phyloP scores from a whole-genome alignment of 768 basidiomycete species.

The Suillus variegatus region DNA sequence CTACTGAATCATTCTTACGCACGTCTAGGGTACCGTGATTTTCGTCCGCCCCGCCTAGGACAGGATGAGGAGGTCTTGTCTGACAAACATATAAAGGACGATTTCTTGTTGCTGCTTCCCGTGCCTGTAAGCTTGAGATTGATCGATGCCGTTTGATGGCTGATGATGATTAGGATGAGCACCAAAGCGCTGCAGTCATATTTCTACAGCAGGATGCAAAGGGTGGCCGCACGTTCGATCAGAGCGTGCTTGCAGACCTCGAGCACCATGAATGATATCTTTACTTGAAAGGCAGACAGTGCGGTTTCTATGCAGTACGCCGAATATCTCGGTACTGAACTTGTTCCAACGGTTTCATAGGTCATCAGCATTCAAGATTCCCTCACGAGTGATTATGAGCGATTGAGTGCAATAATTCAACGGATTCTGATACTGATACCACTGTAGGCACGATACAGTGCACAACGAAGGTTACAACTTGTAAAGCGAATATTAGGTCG shows the following conservation, averaged over 20 bases:
- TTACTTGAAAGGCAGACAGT: slow-evolving; percentile 58
- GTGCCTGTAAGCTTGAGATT: slow-evolving; percentile 53
- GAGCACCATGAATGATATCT: slow-evolving; percentile 78
- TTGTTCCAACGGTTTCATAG: slow-evolving; percentile 26
- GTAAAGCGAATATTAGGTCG: background rate
- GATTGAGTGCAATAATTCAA: slow-evolving; percentile 34
- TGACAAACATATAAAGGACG: slow-evolving; percentile 62
- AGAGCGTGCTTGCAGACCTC: slow-evolving; percentile 55
- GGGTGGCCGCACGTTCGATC: slow-evolving; percentile 50
- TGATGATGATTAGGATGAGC: slow-evolving; percentile 23
- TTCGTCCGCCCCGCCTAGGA: slow-evolving; percentile 70
- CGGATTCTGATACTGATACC: background rate
- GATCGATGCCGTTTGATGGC: too few species aligned
- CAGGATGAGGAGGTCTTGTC: slow-evolving; percentile 79
- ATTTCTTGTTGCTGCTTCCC: slow-evolving; percentile 52
- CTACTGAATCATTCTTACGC: too few species aligned
- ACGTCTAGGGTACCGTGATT: slow-evolving; percentile 68
- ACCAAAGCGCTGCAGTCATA: slow-evolving; percentile 15
- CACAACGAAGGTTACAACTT: background rate
- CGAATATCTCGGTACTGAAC: background rate
- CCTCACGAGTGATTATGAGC: slow-evolving; percentile 79
- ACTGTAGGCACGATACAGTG: background rate
- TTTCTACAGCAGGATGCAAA: slow-evolving; percentile 19
- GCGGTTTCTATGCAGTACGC: slow-evolving; percentile 66
- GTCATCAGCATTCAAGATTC: slow-evolving; percentile 71